phyloP scores from a whole-genome alignment of 2,329 filamentous ascomycete species.

The Ilyonectria destructans region DNA sequence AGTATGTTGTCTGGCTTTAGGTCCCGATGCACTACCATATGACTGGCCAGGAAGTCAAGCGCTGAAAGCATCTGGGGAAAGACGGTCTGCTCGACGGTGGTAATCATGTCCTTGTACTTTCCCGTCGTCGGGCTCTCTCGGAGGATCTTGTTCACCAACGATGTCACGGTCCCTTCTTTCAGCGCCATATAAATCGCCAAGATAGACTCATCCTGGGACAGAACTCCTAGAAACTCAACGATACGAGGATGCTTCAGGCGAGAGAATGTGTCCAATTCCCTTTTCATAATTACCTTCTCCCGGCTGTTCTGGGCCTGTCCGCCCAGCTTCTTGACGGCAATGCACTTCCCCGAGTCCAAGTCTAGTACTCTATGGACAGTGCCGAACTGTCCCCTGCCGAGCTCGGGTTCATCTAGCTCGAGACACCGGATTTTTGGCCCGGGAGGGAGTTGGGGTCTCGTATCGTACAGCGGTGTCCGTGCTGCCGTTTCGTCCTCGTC shows the following conservation, averaged over 20 bases:
- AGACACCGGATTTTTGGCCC: too few relatives aligned
- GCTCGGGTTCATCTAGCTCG: too few relatives aligned
- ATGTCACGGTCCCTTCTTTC: conserved; percentile 31
- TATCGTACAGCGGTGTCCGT: too few relatives aligned
- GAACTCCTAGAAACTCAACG: conserved; percentile 22
- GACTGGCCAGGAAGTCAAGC: background rate
- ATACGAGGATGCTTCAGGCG: conserved; percentile 4
- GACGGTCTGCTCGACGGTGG: conserved; percentile 1
- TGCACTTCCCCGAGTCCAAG: too few relatives aligned
- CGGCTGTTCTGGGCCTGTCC: too few relatives aligned
- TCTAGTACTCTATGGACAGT: too few relatives aligned
- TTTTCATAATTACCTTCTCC: too few relatives aligned
- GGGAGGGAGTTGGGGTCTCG: too few relatives aligned
- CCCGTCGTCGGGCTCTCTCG: too few relatives aligned
- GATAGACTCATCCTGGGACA: conserved; percentile 8
- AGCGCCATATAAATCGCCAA: conserved; percentile 38
- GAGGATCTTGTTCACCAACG: background rate
- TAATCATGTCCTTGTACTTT: background rate
- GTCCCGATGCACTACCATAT: background rate
- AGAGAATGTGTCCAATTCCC: background rate
- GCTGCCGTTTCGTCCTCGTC: too few relatives aligned
- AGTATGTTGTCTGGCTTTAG: background rate
- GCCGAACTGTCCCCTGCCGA: too few relatives aligned
- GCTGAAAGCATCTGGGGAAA: conserved; percentile 11
- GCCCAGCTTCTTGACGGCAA: too few relatives aligned